Evolutionary conservation across 768 basidiomycete species (phyloP), one percentile per base, ranked within the genome.

Genomic region (Amanita rubescens): DNA sequence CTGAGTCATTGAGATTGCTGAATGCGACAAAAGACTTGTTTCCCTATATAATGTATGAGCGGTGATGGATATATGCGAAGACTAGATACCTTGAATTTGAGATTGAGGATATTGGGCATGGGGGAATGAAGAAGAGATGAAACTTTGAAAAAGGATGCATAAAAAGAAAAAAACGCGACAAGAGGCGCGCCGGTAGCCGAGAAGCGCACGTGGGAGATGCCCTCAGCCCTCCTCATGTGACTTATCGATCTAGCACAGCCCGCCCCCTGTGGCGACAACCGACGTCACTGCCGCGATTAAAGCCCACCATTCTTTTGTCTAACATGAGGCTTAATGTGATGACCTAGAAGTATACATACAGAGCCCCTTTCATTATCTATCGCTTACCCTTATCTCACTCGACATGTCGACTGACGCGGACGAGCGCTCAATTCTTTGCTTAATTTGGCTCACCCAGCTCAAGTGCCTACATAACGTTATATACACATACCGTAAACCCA

Each of bases 11-110:
- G 71, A 93, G 80, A 73, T 91, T 90, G 68, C 86, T 87, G 73
- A 93, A 93, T 57, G 90, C 89, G 69, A 92, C 87, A 68, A 93
- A 93, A 67, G 90, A 92, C 76, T 92, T 93, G 82, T 93, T 93
- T 71, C 90, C 87, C 75, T n/a, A n/a, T n/a, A n/a, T n/a, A n/a
- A n/a, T n/a, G n/a, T n/a, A n/a, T n/a, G n/a, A n/a, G n/a, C n/a
- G n/a, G n/a, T n/a, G n/a, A n/a, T n/a, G n/a, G n/a, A n/a, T n/a
- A n/a, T n/a, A n/a, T n/a, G n/a, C n/a, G n/a, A n/a, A n/a, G n/a
- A n/a, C n/a, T n/a, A n/a, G n/a, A n/a, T n/a, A n/a, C n/a, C n/a
- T 87, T 87, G 81, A 86, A 87, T 81, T 87, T 87, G 79, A 87
- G 82, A 69, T 87, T 87, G 73, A 85, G 80, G 70, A 87, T 87